Evolutionary conservation across 805 yeast genomes (phyloP).

Genomic region (Kregervanrija fluxuum): DNA sequence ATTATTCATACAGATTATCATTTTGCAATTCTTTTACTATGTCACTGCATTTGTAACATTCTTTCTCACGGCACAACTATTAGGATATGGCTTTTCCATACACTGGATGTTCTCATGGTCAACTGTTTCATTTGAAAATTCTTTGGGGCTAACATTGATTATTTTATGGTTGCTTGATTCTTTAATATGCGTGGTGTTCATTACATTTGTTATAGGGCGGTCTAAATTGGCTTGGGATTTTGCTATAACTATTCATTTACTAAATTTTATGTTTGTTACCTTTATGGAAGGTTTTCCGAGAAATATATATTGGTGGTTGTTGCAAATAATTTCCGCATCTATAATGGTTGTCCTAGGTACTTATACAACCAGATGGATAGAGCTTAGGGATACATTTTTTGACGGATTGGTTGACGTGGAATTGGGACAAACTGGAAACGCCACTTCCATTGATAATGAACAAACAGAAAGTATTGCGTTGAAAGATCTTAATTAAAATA

Average conservation of each 20-base stretch:
- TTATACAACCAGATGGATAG: conserved; percentile 89
- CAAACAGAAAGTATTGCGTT: too few species aligned
- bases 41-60: conserved; percentile 62
- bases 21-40: conserved; percentile 76
- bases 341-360: conserved; percentile 77
- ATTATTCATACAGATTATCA: conserved; percentile 51
- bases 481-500: too few species aligned
- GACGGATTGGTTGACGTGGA: conserved; percentile 70
- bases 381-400: conserved; percentile 81
- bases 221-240: conserved; percentile 95
- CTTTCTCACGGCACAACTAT: conserved; percentile 53
- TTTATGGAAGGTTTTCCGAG: conserved; percentile 61
- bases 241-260: conserved; percentile 84
- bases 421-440: conserved; percentile 26
- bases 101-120: conserved; percentile 81
- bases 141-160: conserved; percentile 71
- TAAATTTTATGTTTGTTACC: conserved; percentile 68
- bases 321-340: conserved; percentile 62
- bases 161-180: conserved; percentile 79
- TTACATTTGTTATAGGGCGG: conserved; percentile 84
- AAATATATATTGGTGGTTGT: conserved; percentile 74
- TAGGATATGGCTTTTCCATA: conserved; percentile 62
- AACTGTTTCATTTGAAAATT: conserved; percentile 60
- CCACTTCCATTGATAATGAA: not conserved
- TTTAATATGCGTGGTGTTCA: conserved; percentile 72